A percentile compares a stretch with the other conserved stretches of the same genome.
Evolutionary conservation across 352 stramenopile species (phyloP).

Genomic region (Pythium scleroteichum): DNA sequence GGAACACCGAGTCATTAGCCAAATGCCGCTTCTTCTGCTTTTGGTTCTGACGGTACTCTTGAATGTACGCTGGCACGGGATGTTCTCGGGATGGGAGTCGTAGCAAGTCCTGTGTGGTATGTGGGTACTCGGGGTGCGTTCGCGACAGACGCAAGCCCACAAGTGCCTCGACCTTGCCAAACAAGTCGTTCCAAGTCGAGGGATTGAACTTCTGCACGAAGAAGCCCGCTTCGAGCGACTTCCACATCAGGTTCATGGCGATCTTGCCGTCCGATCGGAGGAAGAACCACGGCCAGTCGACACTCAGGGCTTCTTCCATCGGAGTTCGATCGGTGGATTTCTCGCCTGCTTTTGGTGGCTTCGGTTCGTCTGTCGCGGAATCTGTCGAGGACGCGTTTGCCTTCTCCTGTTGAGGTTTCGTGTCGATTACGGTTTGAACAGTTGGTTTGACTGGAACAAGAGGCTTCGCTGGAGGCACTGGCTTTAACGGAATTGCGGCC

Average conservation of each 20-base stretch:
- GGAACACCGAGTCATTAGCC: slow-evolving; percentile 54
- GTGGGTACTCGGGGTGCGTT: slow-evolving; percentile 12
- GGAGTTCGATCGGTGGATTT: slow-evolving; percentile 16
- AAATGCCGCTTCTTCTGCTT: slow-evolving; percentile 51
- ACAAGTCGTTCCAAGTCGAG: slow-evolving; percentile 15
- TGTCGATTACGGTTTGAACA: background rate
- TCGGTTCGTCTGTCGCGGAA: background rate
- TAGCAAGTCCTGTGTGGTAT: slow-evolving; percentile 11
- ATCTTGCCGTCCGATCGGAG: slow-evolving; percentile 81
- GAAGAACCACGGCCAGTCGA: slow-evolving; percentile 82
- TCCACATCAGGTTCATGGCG: slow-evolving; percentile 85
- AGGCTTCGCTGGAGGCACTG: slow-evolving; percentile 6
- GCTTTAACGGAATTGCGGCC: background rate
- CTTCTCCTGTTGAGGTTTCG: slow-evolving; percentile 4
- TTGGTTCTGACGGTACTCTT: slow-evolving; percentile 50
- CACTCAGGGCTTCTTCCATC: slow-evolving; percentile 34
- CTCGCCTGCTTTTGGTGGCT: background rate
- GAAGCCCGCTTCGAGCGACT: slow-evolving; percentile 66
- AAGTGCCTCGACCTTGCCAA: slow-evolving; percentile 24
- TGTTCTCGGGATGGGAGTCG: slow-evolving; percentile 34
- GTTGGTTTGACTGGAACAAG: background rate
- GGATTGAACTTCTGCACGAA: slow-evolving; percentile 43
- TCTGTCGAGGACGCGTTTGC: background rate
- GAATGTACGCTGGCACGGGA: slow-evolving; percentile 39
- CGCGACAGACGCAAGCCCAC: slow-evolving; percentile 18